Conservation (phyloP, 495 filamentous ascomycete species). For the Podospora sp. region DNA sequence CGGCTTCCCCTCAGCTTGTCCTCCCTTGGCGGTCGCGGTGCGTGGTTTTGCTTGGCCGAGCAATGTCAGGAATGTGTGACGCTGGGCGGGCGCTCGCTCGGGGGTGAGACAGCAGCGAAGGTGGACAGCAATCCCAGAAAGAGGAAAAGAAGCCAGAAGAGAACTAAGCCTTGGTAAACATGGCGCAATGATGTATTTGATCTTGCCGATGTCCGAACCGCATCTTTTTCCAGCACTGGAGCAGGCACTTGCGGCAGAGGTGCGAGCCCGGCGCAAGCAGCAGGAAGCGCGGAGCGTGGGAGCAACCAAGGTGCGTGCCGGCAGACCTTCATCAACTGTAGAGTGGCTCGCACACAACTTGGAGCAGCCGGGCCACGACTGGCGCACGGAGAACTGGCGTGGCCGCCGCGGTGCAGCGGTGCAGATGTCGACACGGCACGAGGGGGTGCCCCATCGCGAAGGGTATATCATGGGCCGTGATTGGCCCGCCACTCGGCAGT, state of each 20-base stretch:
- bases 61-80: slow-evolving; percentile 4
- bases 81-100: not conserved
- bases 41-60: not conserved
- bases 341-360: slow-evolving; percentile 17
- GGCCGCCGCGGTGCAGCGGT: slow-evolving; percentile 1
- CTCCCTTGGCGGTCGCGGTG: not conserved
- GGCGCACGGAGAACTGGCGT: slow-evolving; percentile 19
- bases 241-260: not conserved
- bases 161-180: slow-evolving; percentile 16
- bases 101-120: not conserved
- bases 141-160: not conserved
- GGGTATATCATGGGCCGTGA: slow-evolving; percentile 13
- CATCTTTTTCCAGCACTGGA: not conserved
- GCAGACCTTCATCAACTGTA: slow-evolving; percentile 20
- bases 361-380: slow-evolving; percentile 9
- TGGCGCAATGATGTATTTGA: slow-evolving; percentile 22
- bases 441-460: slow-evolving; percentile 11
- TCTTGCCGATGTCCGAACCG: not conserved
- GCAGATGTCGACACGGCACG: slow-evolving; percentile 18
- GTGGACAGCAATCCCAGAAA: slow-evolving; percentile 10
- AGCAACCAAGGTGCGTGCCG: slow-evolving; percentile 15
- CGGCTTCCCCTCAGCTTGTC: not conserved
- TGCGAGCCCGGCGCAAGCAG: not conserved
- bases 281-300: not conserved
- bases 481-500: slow-evolving; percentile 17